Evolutionary conservation across 176 grass and related monocot genomes (phyloP).

Genomic region (Echinochloa phyllopogon): DNA sequence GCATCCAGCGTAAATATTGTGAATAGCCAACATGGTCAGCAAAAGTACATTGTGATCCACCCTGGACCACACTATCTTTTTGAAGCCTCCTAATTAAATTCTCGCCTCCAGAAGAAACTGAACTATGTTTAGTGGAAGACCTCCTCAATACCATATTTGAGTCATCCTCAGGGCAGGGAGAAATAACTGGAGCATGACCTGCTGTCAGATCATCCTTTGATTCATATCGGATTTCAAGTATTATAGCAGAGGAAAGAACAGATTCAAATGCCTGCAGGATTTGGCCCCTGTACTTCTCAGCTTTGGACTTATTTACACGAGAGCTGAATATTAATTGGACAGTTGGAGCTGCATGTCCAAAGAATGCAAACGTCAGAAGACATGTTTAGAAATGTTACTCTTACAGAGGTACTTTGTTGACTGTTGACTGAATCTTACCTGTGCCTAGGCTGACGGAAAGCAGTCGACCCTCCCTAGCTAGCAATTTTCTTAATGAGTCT

Average conservation of each 20-base stretch:
- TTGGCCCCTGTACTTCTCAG: slow-evolving; percentile 81
- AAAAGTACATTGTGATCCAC: too few species aligned
- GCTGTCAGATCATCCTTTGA: slow-evolving; percentile 44
- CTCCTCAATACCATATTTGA: slow-evolving; percentile 62
- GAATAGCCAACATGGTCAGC: too few species aligned
- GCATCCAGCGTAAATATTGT: too few species aligned
- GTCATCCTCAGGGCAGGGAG: slow-evolving; percentile 45
- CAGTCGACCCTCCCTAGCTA: slow-evolving; percentile 74
- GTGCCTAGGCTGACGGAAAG: slow-evolving; percentile 79
- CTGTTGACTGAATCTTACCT: slow-evolving; percentile 56
- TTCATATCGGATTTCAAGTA: slow-evolving; percentile 88
- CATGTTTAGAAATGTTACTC: slow-evolving; percentile 6
- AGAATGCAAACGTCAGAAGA: slow-evolving; percentile 39
- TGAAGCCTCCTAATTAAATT: slow-evolving; percentile 59
- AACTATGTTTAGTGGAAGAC: slow-evolving; percentile 67
- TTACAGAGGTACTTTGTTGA: neutral
- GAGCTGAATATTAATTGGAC: slow-evolving; percentile 81
- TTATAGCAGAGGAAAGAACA: slow-evolving; percentile 78
- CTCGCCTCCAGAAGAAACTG: slow-evolving; percentile 60
- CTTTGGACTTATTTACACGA: slow-evolving; percentile 71
- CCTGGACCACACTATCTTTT: slow-evolving; percentile 41
- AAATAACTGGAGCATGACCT: slow-evolving; percentile 46
- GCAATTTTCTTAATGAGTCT: slow-evolving; percentile 75
- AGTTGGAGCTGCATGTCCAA: slow-evolving; percentile 66
- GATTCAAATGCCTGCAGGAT: slow-evolving; percentile 93